These are phyloP conservation scores for Candida saitoana DNA, from an alignment of 805 yeast genomes.

Conservation along the genomic window DNA sequence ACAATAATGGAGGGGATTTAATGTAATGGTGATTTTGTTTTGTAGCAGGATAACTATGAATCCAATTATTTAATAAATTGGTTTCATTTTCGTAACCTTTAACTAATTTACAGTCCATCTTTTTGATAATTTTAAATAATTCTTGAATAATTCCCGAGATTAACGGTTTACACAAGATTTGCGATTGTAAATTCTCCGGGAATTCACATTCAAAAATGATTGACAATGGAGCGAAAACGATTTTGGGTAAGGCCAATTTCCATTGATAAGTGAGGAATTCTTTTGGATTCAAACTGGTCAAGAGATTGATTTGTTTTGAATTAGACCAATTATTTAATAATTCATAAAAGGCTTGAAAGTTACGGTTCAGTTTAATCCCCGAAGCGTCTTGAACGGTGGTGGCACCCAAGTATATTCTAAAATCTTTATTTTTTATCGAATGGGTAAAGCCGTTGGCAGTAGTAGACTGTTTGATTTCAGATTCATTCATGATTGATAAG, in stretches of 20 bases:
- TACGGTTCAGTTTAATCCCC: constrained; percentile 12
- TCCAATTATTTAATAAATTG: constrained; percentile 53
- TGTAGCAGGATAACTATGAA: constrained; percentile 36
- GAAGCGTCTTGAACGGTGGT: constrained; percentile 10
- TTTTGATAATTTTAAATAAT: constrained; percentile 64
- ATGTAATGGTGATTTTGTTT: constrained; percentile 28
- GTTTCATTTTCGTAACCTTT: constrained; percentile 67
- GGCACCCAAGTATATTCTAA: constrained; percentile 43
- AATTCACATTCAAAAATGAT: constrained; percentile 67
- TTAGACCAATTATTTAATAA: constrained; percentile 20
- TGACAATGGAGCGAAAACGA: constrained; percentile 74
- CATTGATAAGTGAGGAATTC: constrained; percentile 75
- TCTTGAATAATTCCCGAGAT: constrained; percentile 77
- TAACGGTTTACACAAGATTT: constrained; percentile 81
- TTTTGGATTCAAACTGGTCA: constrained; percentile 47
- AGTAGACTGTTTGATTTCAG: constrained; percentile 43
- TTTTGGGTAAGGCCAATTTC: constrained; percentile 76
- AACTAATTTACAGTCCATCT: constrained; percentile 72
- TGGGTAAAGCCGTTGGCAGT: constrained; percentile 24
- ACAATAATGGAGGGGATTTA: constrained; percentile 58
- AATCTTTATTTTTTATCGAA: constrained; percentile 36
- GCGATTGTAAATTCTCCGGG: constrained; percentile 55
- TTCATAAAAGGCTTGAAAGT: constrained; percentile 23
- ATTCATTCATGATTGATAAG: constrained; percentile 57
- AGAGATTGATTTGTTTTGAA: constrained; percentile 37